Evolutionary conservation across 805 yeast genomes (phyloP).

Genomic region (Myxozyma melibiosi): DNA sequence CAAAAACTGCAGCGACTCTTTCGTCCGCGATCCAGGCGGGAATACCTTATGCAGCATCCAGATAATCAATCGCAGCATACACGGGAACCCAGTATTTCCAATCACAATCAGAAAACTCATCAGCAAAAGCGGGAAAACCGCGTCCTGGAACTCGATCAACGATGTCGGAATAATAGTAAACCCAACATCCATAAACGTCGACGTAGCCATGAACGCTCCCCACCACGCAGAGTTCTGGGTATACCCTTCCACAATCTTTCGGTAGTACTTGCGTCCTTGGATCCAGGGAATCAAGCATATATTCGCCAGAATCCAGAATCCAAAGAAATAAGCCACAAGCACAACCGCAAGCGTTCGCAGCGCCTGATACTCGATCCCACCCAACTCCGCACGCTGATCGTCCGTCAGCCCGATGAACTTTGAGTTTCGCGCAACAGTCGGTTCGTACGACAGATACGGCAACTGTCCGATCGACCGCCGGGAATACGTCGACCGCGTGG

Average conservation of each 20-base stretch:
- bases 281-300: slow-evolving; percentile 56
- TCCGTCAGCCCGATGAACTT: slow-evolving; percentile 80
- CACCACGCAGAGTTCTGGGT: slow-evolving; percentile 88
- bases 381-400: slow-evolving; percentile 88
- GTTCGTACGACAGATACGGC: slow-evolving; percentile 83
- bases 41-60: slow-evolving; percentile 76
- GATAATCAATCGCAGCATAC: slow-evolving; percentile 73
- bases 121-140: slow-evolving; percentile 65
- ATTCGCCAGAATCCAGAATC: slow-evolving; percentile 69
- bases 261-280: slow-evolving; percentile 47
- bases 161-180: slow-evolving; percentile 79
- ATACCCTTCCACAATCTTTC: slow-evolving; percentile 48
- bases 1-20: slow-evolving; percentile 80
- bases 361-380: slow-evolving; percentile 96
- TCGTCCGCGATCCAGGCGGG: slow-evolving; percentile 51
- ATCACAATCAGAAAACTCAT: slow-evolving; percentile 73
- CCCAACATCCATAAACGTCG: slow-evolving; percentile 86
- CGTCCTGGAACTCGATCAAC: slow-evolving; percentile 64
- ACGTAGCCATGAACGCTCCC: slow-evolving; percentile 82
- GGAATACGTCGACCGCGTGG: slow-evolving; percentile 21
- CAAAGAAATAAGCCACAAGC: slow-evolving; percentile 67
- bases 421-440: slow-evolving; percentile 91
- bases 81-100: slow-evolving; percentile 96
- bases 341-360: slow-evolving; percentile 72
- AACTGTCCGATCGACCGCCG: slow-evolving; percentile 50